Evolutionary conservation across 1,139 yeast genomes (phyloP).

Genomic region (Debaryomyces psychrophilus): DNA sequence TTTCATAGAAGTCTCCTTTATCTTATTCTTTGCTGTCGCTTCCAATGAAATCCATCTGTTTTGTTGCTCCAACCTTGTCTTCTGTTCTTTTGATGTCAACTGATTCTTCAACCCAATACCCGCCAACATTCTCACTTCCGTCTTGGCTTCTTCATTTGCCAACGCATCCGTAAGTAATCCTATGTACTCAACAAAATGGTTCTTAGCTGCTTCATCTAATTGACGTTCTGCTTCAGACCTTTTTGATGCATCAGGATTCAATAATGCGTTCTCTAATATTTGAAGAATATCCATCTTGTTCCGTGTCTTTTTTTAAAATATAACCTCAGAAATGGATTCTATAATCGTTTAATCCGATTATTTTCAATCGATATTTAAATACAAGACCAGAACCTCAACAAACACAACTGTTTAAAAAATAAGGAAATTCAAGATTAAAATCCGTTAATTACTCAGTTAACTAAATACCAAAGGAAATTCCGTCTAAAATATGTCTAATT

Average conservation of each 20-base stretch:
- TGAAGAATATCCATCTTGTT: slow-evolving; percentile 65
- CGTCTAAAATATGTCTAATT: not conserved
- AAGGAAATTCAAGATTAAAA: not conserved
- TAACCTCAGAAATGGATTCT: not conserved
- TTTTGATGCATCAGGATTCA: slow-evolving; percentile 64
- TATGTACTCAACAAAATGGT: slow-evolving; percentile 74
- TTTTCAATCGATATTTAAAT: not conserved
- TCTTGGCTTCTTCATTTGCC: slow-evolving; percentile 62
- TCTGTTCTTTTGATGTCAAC: slow-evolving; percentile 72
- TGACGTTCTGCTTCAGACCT: slow-evolving; percentile 84
- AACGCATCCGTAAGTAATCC: slow-evolving; percentile 73
- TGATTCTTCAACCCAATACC: slow-evolving; percentile 88
- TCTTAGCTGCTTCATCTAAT: slow-evolving; percentile 69
- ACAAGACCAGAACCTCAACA: not conserved
- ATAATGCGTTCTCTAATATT: slow-evolving; percentile 77
- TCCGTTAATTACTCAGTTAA: slow-evolving; percentile 2
- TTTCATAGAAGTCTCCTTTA: slow-evolving; percentile 67
- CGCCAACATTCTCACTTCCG: slow-evolving; percentile 91
- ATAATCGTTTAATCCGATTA: not conserved
- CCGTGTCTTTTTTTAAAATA: not conserved
- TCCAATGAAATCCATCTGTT: slow-evolving; percentile 67
- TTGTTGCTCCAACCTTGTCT: slow-evolving; percentile 54
- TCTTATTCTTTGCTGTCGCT: slow-evolving; percentile 55
- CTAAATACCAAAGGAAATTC: not conserved
- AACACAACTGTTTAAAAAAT: not conserved